Evolutionary conservation across 2,329 filamentous ascomycete genomes (phyloP), one percentile per base, ranked within the genome.

Genomic region (Fusarium virguliforme): DNA sequence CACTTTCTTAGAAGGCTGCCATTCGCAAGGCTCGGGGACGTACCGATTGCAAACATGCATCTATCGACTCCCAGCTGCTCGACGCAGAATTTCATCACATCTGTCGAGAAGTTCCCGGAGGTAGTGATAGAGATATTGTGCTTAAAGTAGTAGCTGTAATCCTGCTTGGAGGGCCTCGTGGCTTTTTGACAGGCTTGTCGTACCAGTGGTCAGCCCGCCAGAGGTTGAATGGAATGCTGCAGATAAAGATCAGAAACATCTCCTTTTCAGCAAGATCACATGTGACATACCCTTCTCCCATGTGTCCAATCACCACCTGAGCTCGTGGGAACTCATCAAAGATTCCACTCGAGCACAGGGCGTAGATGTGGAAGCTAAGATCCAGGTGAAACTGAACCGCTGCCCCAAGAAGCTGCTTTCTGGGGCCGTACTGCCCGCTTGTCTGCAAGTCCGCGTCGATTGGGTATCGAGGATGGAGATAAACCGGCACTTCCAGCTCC

Each of bases 201-300:
- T 68, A 68, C 65, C 65, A 68, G 8, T 68, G 58, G 0, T 62
- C 55, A 2, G 64, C 53, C 4, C 64, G 54, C 64, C 65, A 68
- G 2, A 68, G 59, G 50, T 68, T 68, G 0, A 63, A 46, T 3
- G 65, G 65, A 1, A 68, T 67, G 0, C 65, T 68, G 1, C 3
- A 0, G 3, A 12, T 3, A 28, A 35, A 3, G 0, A 8, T 30
- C 6, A 28, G n/a, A 32, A 40, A 15, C 22, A 8, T 57, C 12
- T 15, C 4, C 10, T 18, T 18, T 18, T 18, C 18, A 18, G 18
- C 18, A 18, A 18, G 4, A 35, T 3, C 15, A 12, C 12, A 13
- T 40, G 4, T 12, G 12, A 53, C 60, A 15, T 67, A 67, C 65
- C 64, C 55, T 24, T 70, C 68, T 9, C 68, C 66, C 7, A 70